Evolutionary conservation across 306 rosid genomes (phyloP).

Genomic region (Calophaca sinica): DNA sequence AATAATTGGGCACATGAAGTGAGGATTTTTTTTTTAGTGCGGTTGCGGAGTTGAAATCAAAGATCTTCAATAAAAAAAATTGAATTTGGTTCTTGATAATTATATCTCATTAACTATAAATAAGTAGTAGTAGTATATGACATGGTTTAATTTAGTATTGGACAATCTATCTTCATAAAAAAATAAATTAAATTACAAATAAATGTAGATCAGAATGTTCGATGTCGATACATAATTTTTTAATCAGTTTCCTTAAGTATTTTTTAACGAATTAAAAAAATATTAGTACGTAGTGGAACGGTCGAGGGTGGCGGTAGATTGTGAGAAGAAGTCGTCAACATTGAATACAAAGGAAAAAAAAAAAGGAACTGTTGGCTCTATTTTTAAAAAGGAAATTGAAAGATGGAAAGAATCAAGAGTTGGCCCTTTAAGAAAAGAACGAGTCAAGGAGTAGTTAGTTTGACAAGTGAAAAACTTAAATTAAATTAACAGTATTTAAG

Average conservation of each 20-base stretch:
- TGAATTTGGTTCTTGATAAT: background rate
- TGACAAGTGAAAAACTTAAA: slow-evolving; percentile 31
- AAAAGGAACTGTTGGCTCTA: background rate
- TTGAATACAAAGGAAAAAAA: background rate
- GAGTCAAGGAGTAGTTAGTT: slow-evolving; percentile 10
- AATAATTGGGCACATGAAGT: background rate
- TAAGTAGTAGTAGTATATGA: background rate
- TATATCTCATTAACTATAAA: background rate
- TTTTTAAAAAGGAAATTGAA: background rate
- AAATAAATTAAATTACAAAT: background rate
- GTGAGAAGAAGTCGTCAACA: background rate
- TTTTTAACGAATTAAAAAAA: background rate
- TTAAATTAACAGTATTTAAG: slow-evolving; percentile 33
- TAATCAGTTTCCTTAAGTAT: background rate
- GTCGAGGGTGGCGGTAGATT: background rate
- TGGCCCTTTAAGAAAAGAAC: slow-evolving; percentile 19
- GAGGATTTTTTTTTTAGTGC: background rate
- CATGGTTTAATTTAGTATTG: background rate
- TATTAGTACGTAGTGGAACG: background rate
- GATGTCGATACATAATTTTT: background rate
- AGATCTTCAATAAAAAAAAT: background rate
- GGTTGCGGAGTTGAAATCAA: background rate
- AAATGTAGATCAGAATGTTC: background rate
- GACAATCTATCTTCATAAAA: background rate
- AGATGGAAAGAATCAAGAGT: slow-evolving; percentile 7